Percentiles rank a stretch among this genome's conserved stretches.
These are phyloP conservation scores for Pseudomonodictys pantanalensis DNA, from an alignment of 495 filamentous ascomycete species.

Conservation along the genomic window DNA sequence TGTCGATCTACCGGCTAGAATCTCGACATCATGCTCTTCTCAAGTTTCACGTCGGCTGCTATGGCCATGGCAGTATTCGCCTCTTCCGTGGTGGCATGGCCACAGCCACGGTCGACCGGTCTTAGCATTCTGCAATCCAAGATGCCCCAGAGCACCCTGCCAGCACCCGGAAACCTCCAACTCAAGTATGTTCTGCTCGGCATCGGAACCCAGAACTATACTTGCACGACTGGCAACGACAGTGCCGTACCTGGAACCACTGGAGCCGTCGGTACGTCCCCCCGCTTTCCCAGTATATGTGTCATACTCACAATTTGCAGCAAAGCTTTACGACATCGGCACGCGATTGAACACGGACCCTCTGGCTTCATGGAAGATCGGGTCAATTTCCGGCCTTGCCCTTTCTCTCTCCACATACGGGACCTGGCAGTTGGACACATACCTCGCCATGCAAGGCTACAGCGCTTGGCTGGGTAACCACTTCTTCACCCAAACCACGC, in stretches of 20 bases:
- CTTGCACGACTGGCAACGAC: slow-evolving; percentile 20
- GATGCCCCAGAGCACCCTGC: slow-evolving; percentile 21
- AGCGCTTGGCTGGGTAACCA: slow-evolving; percentile 28
- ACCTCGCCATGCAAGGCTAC: slow-evolving; percentile 19
- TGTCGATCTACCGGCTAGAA: too few relatives aligned
- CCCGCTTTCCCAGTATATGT: background rate
- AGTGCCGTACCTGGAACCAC: slow-evolving; percentile 19
- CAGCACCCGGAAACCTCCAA: slow-evolving; percentile 11
- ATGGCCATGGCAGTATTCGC: slow-evolving; percentile 12
- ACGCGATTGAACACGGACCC: slow-evolving; percentile 23
- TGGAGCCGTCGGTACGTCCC: slow-evolving; percentile 28
- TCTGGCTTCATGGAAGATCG: slow-evolving; percentile 19
- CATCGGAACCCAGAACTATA: slow-evolving; percentile 36
- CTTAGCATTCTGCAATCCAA: background rate
- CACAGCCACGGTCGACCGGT: background rate
- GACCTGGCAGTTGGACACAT: background rate
- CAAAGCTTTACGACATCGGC: slow-evolving; percentile 32
- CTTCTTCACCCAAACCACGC: slow-evolving; percentile 28
- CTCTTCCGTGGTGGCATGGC: slow-evolving; percentile 4
- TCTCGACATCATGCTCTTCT: slow-evolving; percentile 28
- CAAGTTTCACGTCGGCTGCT: slow-evolving; percentile 12
- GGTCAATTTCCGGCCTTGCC: slow-evolving; percentile 25
- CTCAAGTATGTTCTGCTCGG: slow-evolving; percentile 34
- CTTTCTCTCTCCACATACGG: slow-evolving; percentile 12
- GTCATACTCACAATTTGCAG: slow-evolving; percentile 6